These are phyloP conservation scores for Fusarium oxysporum DNA, from an alignment of 2,329 filamentous ascomycete genomes.

Conservation along the genomic window DNA sequence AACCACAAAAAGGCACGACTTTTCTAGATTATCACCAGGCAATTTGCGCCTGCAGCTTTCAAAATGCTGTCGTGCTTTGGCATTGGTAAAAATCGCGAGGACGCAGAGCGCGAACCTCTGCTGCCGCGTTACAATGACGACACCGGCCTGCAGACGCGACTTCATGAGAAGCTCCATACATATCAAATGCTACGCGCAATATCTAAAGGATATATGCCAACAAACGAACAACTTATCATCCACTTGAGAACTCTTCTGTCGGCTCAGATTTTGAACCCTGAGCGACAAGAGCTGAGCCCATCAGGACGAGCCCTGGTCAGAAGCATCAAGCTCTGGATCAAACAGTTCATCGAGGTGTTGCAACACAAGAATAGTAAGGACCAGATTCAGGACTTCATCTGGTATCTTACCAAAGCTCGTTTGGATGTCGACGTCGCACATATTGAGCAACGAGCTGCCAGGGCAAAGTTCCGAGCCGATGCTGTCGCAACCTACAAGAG, in stretches of 20 bases:
- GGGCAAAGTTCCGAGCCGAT: constrained; percentile 50
- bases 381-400: constrained; percentile 91
- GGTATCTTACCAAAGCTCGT: constrained; percentile 82
- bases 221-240: constrained; percentile 83
- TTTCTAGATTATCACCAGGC: background rate
- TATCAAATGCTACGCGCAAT: constrained; percentile 92
- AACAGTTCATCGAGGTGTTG: constrained; percentile 84
- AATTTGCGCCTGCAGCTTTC: background rate
- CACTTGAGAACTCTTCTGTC: constrained; percentile 84
- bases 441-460: constrained; percentile 44
- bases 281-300: constrained; percentile 75
- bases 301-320: constrained; percentile 80
- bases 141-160: constrained; percentile 78
- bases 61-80: constrained; percentile 74
- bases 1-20: background rate
- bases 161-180: constrained; percentile 90
- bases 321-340: constrained; percentile 78
- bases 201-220: constrained; percentile 89
- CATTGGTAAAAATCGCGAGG: constrained; percentile 59
- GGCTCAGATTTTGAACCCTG: constrained; percentile 81
- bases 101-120: constrained; percentile 78
- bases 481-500: constrained; percentile 73
- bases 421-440: constrained; percentile 56
- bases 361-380: constrained; percentile 85
- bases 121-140: constrained; percentile 87